Evolutionary conservation across 345 rosid genomes (phyloP), one percentile per base, ranked within the genome.

Genomic region (Fremontodendron californicum): DNA sequence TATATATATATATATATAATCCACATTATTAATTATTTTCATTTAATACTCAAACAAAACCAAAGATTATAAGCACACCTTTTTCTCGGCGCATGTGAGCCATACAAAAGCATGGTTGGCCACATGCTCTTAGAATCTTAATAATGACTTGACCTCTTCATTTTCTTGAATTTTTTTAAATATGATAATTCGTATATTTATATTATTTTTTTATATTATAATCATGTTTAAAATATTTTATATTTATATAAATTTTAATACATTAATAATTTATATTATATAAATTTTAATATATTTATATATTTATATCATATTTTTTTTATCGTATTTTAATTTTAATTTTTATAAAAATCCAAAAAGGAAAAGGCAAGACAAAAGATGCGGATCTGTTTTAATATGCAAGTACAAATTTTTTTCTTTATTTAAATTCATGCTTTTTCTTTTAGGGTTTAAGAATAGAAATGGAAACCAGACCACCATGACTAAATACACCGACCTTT

Each of bases 281-380:
- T 45, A 33, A n/a, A n/a, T 49, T 15, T 16, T 49, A 49, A 11
- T 52, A n/a, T 21, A 54, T 54, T 6, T 54, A 52, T 52, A n/a
- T 21, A n/a, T 25, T 57, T 10, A 23, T 57, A 10, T 57, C 9
- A 57, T 21, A 8, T 57, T 3, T 57, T 23, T 25, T 10, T 1
- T 23, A 57, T 57, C 11, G 5, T 15, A 61, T 29, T 2, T 29
- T 5, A 2, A 3, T 61, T 12, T 13, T 29, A 12, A 29, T 23
- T 1, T 25, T 43, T 43, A 1, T 10, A 60, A n/a, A 79, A 78
- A 75, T 79, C 80, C 85, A 69, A 75, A 82, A 80, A 48, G 66
- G 7, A 11, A 43, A 71, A 60, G 74, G 46, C 9, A 49, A 49
- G 62, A 73, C 37, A 43, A 64, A 55, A 42, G 29, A 31, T 37